A percentile compares a stretch with the other conserved stretches of the same genome.
Evolutionary conservation across 257 asterid genomes (phyloP).

Genomic region (Linderniella brevidens): DNA sequence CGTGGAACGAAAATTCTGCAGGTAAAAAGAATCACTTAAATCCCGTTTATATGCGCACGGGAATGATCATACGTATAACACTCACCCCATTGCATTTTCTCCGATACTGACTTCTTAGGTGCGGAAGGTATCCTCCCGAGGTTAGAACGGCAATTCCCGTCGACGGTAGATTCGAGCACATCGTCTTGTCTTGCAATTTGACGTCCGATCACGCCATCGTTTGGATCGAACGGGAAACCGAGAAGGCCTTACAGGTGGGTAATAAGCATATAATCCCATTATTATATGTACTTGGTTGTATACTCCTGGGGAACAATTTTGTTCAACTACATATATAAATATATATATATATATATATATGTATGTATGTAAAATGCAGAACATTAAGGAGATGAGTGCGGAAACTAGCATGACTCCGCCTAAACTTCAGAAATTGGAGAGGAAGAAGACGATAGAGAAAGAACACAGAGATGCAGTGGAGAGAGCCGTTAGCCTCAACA

Average conservation of each 20-base stretch:
- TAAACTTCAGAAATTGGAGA: constrained; percentile 35
- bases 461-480: constrained; percentile 90
- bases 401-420: constrained; percentile 53
- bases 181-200: constrained; percentile 79
- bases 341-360: no score
- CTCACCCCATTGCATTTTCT: constrained; percentile 4
- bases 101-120: constrained; percentile 41
- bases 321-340: no score
- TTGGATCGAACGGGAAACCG: constrained; percentile 85
- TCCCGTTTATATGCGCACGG: neutral
- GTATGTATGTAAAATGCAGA: constrained; percentile 17
- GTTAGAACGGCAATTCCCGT: constrained; percentile 95
- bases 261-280: neutral
- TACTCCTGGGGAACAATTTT: no score
- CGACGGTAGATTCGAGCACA: constrained; percentile 94
- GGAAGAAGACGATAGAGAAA: constrained; percentile 51
- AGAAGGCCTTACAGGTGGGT: constrained; percentile 62
- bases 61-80: constrained; percentile 1
- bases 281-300: neutral
- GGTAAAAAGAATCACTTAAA: constrained; percentile 16
- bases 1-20: constrained; percentile 83
- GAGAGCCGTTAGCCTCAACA: constrained; percentile 77
- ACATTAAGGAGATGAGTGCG: constrained; percentile 29
- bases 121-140: constrained; percentile 94
- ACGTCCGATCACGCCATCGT: constrained; percentile 86